phyloP scores from a whole-genome alignment of 108 stramenopile species.

The Seminavis robusta region DNA sequence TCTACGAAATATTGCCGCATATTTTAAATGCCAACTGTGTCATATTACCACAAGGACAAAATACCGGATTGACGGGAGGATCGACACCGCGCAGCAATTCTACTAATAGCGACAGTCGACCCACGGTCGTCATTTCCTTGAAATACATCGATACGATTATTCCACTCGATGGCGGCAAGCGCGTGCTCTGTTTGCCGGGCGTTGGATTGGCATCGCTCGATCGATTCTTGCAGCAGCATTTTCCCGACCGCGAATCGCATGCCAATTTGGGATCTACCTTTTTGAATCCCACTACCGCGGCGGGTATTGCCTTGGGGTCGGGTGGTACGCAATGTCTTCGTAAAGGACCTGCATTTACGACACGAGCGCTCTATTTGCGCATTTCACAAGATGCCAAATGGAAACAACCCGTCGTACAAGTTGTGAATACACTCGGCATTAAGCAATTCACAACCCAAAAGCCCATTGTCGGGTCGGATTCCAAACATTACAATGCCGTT shows the following conservation, averaged over 20 bases:
- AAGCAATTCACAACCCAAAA: constrained; percentile 64
- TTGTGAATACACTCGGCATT: constrained; percentile 79
- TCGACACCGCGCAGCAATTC: constrained; percentile 61
- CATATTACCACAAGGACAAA: constrained; percentile 53
- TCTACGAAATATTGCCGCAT: constrained; percentile 50
- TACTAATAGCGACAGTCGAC: constrained; percentile 37
- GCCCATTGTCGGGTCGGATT: constrained; percentile 28
- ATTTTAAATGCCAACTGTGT: constrained; percentile 68
- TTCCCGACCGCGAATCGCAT: constrained; percentile 80
- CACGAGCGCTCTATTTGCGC: constrained; percentile 63
- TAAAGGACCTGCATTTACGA: constrained; percentile 81
- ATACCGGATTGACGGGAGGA: constrained; percentile 84
- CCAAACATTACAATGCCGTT: constrained; percentile 42
- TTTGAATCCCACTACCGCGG: constrained; percentile 83
- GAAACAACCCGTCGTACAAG: constrained; percentile 43
- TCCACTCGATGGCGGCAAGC: constrained; percentile 75
- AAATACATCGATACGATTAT: constrained; percentile 67
- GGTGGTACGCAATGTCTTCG: constrained; percentile 80
- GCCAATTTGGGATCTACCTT: constrained; percentile 77
- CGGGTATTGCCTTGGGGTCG: constrained; percentile 81
- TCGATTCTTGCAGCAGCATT: constrained; percentile 40
- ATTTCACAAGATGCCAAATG: constrained; percentile 58
- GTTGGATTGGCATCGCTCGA: constrained; percentile 64
- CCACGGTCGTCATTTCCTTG: constrained; percentile 65
- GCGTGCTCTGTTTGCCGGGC: constrained; percentile 76